phyloP scores from a whole-genome alignment of 345 rosid genomes.

The Linum lewisii region DNA sequence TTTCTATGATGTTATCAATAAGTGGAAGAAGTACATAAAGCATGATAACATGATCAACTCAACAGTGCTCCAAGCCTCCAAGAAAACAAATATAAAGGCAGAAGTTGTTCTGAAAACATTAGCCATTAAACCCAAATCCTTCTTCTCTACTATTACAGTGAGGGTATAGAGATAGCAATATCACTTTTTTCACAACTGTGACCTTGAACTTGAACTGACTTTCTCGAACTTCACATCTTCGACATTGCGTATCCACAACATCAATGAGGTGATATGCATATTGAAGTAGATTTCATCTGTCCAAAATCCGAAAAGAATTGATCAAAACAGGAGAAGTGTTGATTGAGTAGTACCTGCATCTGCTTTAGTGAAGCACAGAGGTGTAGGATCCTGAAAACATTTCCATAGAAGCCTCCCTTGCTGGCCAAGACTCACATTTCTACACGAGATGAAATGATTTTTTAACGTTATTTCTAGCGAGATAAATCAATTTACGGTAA shows the following conservation, averaged over 20 bases:
- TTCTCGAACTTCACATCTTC: slow-evolving; percentile 44
- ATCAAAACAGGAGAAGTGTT: too few species aligned
- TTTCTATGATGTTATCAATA: too few species aligned
- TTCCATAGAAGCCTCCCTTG: slow-evolving; percentile 80
- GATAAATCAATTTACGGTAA: background rate
- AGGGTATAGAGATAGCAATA: slow-evolving; percentile 9
- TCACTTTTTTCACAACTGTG: slow-evolving; percentile 5
- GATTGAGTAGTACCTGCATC: slow-evolving; percentile 59
- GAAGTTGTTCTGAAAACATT: too few species aligned
- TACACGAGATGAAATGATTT: slow-evolving; percentile 14
- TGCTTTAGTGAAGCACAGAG: slow-evolving; percentile 87
- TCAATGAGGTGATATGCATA: slow-evolving; percentile 73
- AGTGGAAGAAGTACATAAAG: too few species aligned
- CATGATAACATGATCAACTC: too few species aligned
- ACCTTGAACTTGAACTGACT: background rate
- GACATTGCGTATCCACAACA: slow-evolving; percentile 66
- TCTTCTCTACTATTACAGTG: too few species aligned
- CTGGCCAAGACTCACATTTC: slow-evolving; percentile 82
- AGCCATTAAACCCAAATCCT: too few species aligned
- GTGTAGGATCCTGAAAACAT: slow-evolving; percentile 87
- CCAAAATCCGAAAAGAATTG: too few species aligned
- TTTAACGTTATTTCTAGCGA: background rate
- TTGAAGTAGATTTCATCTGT: background rate
- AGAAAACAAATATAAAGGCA: too few species aligned
- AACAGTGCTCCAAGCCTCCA: too few species aligned